Evolutionary conservation across 805 yeast genomes (phyloP).

Genomic region (Grigorovia transvaalensis): DNA sequence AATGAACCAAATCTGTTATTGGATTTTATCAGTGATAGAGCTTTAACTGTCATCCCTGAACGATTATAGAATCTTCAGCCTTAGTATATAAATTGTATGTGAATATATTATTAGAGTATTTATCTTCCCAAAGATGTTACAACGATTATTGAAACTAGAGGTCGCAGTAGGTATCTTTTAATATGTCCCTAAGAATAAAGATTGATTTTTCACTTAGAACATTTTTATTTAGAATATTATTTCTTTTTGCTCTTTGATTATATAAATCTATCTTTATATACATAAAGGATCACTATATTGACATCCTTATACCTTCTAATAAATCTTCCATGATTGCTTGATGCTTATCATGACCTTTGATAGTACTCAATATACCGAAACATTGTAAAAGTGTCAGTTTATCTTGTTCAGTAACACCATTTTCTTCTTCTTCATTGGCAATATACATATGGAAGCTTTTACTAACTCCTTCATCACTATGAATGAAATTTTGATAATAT

Average conservation of each 20-base stretch:
- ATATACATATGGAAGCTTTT: slow-evolving; percentile 26
- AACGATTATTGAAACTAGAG: too few species aligned
- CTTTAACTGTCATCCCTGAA: too few species aligned
- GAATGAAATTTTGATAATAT: slow-evolving; percentile 35
- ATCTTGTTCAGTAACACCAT: slow-evolving; percentile 35
- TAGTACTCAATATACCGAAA: slow-evolving; percentile 44
- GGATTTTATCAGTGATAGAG: too few species aligned
- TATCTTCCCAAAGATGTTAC: too few species aligned
- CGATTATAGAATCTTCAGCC: too few species aligned
- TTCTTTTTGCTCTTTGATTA: neutral
- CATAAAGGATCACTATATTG: slow-evolving; percentile 13
- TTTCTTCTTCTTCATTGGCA: slow-evolving; percentile 28
- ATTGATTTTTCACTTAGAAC: too few species aligned
- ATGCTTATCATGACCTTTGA: slow-evolving; percentile 43
- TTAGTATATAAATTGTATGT: too few species aligned
- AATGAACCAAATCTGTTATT: too few species aligned
- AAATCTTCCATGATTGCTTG: slow-evolving; percentile 51
- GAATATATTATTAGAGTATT: too few species aligned
- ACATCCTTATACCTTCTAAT: slow-evolving; percentile 29
- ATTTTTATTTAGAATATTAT: too few species aligned
- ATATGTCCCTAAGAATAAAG: too few species aligned
- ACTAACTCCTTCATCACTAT: slow-evolving; percentile 25
- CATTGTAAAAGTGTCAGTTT: slow-evolving; percentile 46
- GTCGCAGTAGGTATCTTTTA: too few species aligned
- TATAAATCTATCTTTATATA: neutral